Conservation (phyloP, 2,329 filamentous ascomycete species). For the Biscogniauxia mediterranea region DNA sequence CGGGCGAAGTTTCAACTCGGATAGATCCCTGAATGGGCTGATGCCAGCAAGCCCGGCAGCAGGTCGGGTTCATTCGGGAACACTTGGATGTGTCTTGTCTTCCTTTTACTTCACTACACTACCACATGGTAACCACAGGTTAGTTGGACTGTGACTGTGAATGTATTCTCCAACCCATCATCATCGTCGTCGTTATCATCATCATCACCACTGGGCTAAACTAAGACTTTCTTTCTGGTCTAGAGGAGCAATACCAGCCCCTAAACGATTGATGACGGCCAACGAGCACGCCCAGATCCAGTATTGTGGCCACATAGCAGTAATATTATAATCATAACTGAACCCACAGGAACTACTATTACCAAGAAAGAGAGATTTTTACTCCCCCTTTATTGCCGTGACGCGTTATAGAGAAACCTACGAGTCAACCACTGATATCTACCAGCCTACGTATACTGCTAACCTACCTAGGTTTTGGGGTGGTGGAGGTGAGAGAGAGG, state of each 20-base stretch:
- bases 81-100: neutral
- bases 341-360: neutral
- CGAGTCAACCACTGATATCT: conserved; percentile 7
- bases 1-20: conserved; percentile 26
- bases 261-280: neutral
- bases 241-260: neutral
- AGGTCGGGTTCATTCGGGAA: neutral
- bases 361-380: neutral
- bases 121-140: too few species aligned
- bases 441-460: too few species aligned
- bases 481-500: too few species aligned
- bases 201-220: neutral
- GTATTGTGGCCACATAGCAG: neutral
- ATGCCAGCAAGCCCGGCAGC: neutral
- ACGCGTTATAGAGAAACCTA: conserved; percentile 8
- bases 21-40: neutral
- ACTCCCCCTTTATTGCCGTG: neutral
- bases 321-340: neutral
- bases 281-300: neutral
- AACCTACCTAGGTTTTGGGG: neutral
- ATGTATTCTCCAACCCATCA: neutral
- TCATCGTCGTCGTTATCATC: too few species aligned
- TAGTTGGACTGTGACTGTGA: neutral
- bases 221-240: neutral
- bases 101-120: neutral